Evolutionary conservation across 1,139 yeast genomes (phyloP), one percentile per base, ranked within the genome.

Genomic region (Saccharomycopsis hybrid): DNA sequence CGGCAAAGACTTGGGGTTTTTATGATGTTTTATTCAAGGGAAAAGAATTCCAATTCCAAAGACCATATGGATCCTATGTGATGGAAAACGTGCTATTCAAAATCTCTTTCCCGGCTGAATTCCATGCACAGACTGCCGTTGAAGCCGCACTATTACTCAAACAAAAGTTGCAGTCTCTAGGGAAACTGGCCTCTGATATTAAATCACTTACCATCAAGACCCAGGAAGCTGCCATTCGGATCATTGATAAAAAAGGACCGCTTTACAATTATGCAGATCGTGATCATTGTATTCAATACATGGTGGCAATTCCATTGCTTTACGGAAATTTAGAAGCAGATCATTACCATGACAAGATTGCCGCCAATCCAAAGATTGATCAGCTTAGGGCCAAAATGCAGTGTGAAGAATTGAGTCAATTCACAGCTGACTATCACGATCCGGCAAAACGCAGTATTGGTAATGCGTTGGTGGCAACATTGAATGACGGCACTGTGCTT

Each of bases 51-150:
- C 63, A 67, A 58, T 76, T 78, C 65, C 81, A 77, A 63, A 69
- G 80, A 55, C 64, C 60, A 31, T 77, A 69, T 56, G 80, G 78
- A 43, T 73, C 79, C 3, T 77, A 77, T 58, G 82, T 77, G n/a
- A 78, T 77, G 83, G 82, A 77, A 63, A 77, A 77, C 57, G 76
- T 77, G 18, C 61, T 77, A 49, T 78, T 78, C 65, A 78, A 77
- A 65, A 77, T 78, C 55, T 76, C 81, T 1, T 77, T 72, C 69
- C 82, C 82, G n/a, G 83, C 83, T 28, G 83, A 77, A 62, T 77
- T 77, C 65, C 83, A 78, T 60, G 81, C 82, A n/a, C 83, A 77
- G 62, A 77, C 82, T 38, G 82, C 82, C 11, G 82, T 72, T 32
- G 83, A 77, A 60, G 79, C 78, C 39, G 76, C 82, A 39, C 59